phyloP scores from a whole-genome alignment of 305 asterid species.

The Solanum aculeatissimum region DNA sequence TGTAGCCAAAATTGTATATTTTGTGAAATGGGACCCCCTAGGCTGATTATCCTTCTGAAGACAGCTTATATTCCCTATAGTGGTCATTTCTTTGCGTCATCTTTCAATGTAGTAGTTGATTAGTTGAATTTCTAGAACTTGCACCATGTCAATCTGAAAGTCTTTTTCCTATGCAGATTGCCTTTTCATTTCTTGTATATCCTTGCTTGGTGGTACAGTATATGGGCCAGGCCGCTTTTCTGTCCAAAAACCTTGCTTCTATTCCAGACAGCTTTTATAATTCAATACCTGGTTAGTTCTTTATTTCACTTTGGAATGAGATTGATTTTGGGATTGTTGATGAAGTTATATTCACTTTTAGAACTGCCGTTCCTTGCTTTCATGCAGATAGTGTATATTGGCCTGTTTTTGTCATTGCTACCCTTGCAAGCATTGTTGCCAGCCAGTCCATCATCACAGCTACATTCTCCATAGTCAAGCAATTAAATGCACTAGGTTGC shows the following conservation, averaged over 20 bases:
- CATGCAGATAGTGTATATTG: conserved; percentile 55
- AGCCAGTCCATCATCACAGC: conserved; percentile 69
- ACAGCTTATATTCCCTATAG: background rate
- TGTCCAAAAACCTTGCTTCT: conserved; percentile 51
- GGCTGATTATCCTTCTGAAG: background rate
- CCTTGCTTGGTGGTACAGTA: conserved; percentile 94
- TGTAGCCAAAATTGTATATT: background rate
- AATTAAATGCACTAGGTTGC: conserved; percentile 53
- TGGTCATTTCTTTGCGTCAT: background rate
- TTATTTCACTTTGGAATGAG: background rate
- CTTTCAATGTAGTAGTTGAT: background rate
- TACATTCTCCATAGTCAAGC: conserved; percentile 59
- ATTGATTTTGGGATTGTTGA: background rate
- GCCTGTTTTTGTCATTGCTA: conserved; percentile 55
- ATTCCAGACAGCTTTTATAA: conserved; percentile 63
- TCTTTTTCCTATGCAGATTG: conserved; percentile 47
- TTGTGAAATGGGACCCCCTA: background rate
- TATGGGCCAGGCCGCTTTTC: conserved; percentile 98
- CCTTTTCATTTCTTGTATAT: conserved; percentile 64
- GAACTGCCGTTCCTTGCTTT: background rate
- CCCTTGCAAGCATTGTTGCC: conserved; percentile 52
- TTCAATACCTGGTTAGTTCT: conserved; percentile 76
- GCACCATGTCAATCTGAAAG: conserved; percentile 1
- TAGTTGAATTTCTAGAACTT: background rate
- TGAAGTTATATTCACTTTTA: background rate